These are phyloP conservation scores for Fagopyrum tataricum DNA, from an alignment of 148 eudicot species.

Conservation along the genomic window DNA sequence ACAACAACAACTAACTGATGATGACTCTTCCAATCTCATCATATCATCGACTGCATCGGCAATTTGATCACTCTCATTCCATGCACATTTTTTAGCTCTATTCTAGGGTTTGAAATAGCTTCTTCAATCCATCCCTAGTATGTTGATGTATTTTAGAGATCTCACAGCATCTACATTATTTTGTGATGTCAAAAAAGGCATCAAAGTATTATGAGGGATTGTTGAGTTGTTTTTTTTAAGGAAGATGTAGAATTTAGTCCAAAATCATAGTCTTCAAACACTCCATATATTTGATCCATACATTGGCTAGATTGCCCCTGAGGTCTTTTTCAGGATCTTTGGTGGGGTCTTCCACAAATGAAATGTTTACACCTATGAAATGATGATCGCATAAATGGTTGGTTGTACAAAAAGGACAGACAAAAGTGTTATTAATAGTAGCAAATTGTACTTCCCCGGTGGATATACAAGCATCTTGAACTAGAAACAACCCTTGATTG, in stretches of 20 bases:
- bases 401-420: neutral
- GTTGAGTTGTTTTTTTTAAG: too few species aligned
- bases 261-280: too few species aligned
- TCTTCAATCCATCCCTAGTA: too few species aligned
- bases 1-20: neutral
- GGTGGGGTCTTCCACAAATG: conserved; percentile 64
- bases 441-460: conserved; percentile 29
- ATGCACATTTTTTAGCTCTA: too few species aligned
- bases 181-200: too few species aligned
- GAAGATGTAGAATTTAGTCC: too few species aligned
- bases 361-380: conserved; percentile 88
- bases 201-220: too few species aligned
- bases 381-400: conserved; percentile 5
- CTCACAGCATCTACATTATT: neutral
- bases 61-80: neutral
- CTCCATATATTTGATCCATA: too few species aligned
- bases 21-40: neutral
- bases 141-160: neutral
- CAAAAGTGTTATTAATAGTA: neutral
- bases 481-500: neutral
- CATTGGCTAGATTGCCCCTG: conserved; percentile 79
- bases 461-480: conserved; percentile 31
- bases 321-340: conserved; percentile 39
- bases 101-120: too few species aligned
- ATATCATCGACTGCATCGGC: neutral